Base-by-base conservation (phyloP, 2,329 filamentous ascomycete genomes). In the Ophiostoma piceae region DNA sequence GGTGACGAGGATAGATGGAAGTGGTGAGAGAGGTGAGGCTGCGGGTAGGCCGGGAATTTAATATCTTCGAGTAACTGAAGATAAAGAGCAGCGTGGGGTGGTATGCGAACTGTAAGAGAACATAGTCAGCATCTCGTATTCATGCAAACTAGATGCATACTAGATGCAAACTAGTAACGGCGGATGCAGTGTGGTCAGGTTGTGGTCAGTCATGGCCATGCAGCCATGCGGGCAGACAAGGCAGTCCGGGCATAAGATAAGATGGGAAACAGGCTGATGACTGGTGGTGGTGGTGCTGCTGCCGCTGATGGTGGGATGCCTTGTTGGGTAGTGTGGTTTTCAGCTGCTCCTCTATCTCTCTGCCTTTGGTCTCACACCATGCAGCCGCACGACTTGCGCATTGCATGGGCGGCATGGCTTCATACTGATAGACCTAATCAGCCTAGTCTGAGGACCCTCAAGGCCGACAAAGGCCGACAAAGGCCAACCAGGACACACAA, bases 71-170 rank as follows among this genome's bases (percentile, higher is more conserved):
- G 62, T 37, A 14, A 11, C n/a, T 7, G 60, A 43, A 32, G 19
- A 22, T 47, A 68, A 67, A 39, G 26, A 35, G 57, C 57, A 62
- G 57, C 4, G 57, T 26, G 57, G 26, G 57, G 26, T 62, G 57
- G 57, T 62, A 12, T 62, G 62, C 62, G 62, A 65, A 41, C 62
- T 65, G 62, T 32, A 39, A 3, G 60, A 35, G 12, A 64, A 29
- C 57, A 62, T 62, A n/a, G 62, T 65, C 29, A 65, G 62, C 62
- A 65, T 11, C 62, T 39, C 62, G 62, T 65, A 65, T 65, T 43
- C 32, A 66, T 39, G 39, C 60, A 66, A 26, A 16, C 79, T 87
- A 90, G 65, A 83, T 84, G 16, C 90, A 88, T 76, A 85, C 84
- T 62, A 62, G 57, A 64, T 64, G 51, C 54, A 16, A 60, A 60